Evolutionary conservation across 2,329 filamentous ascomycete species (phyloP).

Genomic region (Diplodia corticola): DNA sequence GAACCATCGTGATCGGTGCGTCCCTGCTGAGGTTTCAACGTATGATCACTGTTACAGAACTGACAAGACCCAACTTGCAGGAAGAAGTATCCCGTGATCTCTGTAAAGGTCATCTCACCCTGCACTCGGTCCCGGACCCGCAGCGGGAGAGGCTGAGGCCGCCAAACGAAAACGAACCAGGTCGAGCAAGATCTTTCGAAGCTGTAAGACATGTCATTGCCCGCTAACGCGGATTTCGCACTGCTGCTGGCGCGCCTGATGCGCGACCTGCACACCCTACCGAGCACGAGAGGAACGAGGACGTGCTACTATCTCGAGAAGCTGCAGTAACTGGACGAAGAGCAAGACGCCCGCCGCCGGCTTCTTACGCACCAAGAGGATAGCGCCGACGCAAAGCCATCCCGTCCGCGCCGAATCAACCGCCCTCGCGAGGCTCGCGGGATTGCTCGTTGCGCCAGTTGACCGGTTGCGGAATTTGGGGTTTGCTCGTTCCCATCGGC

Average conservation of each 20-base stretch:
- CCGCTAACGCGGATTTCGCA: conserved; percentile 29
- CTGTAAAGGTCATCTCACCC: too few relatives aligned
- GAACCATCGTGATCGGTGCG: too few relatives aligned
- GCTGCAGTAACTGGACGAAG: conserved; percentile 27
- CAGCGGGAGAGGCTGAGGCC: too few relatives aligned
- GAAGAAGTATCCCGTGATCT: too few relatives aligned
- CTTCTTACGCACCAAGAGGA: conserved; percentile 36
- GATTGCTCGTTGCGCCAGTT: conserved; percentile 57
- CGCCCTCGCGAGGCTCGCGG: conserved; percentile 59
- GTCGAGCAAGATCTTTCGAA: conserved; percentile 36
- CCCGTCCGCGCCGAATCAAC: conserved; percentile 47
- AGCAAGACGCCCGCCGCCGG: conserved; percentile 33
- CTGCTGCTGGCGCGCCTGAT: conserved; percentile 32
- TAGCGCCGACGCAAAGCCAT: conserved; percentile 35
- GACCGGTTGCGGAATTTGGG: conserved; percentile 57
- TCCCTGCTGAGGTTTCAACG: too few relatives aligned
- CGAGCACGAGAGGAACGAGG: conserved; percentile 35
- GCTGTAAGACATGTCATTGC: conserved; percentile 35
- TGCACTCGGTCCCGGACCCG: too few relatives aligned
- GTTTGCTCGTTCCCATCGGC: conserved; percentile 55
- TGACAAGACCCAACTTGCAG: too few relatives aligned
- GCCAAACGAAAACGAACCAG: conserved; percentile 25
- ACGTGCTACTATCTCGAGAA: conserved; percentile 36
- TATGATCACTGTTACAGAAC: too few relatives aligned
- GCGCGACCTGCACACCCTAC: conserved; percentile 31